Percentiles rank a stretch among this genome's conserved stretches.
phyloP scores from a whole-genome alignment of 1,139 yeast genomes.

The Lodderomyces parapsilosis region DNA sequence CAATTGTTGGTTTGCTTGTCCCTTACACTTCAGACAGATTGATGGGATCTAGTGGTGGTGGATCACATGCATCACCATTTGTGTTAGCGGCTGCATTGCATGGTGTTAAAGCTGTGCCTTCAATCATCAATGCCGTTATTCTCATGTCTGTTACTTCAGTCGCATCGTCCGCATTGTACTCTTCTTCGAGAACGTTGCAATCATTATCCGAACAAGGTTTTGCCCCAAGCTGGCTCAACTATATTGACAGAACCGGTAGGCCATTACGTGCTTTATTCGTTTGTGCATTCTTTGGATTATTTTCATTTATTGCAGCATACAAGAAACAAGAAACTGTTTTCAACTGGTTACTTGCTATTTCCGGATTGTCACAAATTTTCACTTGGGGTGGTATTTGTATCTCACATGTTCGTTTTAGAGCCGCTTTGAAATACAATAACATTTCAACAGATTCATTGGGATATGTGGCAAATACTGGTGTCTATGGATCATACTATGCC shows the following conservation, averaged over 20 bases:
- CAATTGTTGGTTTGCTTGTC: conserved; percentile 43
- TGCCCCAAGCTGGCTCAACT: conserved; percentile 43
- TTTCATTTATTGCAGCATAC: conserved; percentile 39
- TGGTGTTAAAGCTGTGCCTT: conserved; percentile 39
- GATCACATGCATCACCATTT: conserved; percentile 43
- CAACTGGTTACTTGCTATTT: conserved; percentile 44
- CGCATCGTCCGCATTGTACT: conserved; percentile 45
- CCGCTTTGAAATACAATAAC: conserved; percentile 37
- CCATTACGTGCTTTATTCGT: conserved; percentile 40
- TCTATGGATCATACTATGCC: conserved; percentile 38
- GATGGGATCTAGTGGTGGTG: conserved; percentile 37
- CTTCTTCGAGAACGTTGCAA: conserved; percentile 44
- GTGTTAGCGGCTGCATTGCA: conserved; percentile 45
- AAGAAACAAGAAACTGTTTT: conserved; percentile 41
- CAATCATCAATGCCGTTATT: conserved; percentile 44
- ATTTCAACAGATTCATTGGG: conserved; percentile 37
- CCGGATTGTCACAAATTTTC: conserved; percentile 43
- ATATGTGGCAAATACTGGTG: conserved; percentile 41
- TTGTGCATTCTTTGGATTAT: conserved; percentile 31
- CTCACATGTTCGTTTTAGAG: conserved; percentile 43
- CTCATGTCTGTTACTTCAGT: conserved; percentile 46
- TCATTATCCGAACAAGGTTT: conserved; percentile 44
- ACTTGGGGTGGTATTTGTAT: conserved; percentile 44
- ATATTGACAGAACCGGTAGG: conserved; percentile 43
- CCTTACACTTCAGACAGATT: conserved; percentile 38